These are phyloP conservation scores for Termitomyces sp. DNA, from an alignment of 768 basidiomycete species.

Conservation along the genomic window DNA sequence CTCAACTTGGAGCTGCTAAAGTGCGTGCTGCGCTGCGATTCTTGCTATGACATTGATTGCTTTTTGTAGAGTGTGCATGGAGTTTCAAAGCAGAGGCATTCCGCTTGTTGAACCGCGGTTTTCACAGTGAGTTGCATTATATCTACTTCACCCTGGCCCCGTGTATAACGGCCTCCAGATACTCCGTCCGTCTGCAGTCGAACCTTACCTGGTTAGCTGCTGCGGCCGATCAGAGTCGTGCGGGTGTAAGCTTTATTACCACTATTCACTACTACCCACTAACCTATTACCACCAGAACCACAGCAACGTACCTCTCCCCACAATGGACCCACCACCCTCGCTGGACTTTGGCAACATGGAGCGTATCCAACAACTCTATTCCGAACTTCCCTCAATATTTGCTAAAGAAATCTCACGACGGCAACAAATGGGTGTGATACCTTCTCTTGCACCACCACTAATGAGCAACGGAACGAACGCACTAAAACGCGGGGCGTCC, in stretches of 20 bases:
- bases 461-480: background rate
- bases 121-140: slow-evolving; percentile 47
- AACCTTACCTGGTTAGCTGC: slow-evolving; percentile 73
- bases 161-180: slow-evolving; percentile 38
- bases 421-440: slow-evolving; percentile 32
- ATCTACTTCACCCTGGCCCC: background rate
- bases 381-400: slow-evolving; percentile 59
- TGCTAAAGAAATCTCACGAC: slow-evolving; percentile 56
- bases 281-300: slow-evolving; percentile 21
- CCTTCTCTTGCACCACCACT: too few relatives aligned
- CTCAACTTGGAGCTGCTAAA: slow-evolving; percentile 69
- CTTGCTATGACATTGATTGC: background rate
- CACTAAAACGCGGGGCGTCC: slow-evolving; percentile 62
- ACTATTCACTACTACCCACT: too few relatives aligned
- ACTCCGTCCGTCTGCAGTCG: slow-evolving; percentile 58
- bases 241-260: slow-evolving; percentile 37
- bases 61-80: slow-evolving; percentile 52
- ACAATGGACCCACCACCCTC: slow-evolving; percentile 53
- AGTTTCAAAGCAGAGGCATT: slow-evolving; percentile 56
- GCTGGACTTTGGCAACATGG: slow-evolving; percentile 44
- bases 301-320: slow-evolving; percentile 43
- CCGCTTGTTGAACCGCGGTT: slow-evolving; percentile 47
- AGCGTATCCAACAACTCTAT: slow-evolving; percentile 68
- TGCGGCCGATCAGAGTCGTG: slow-evolving; percentile 56
- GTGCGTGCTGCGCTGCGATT: slow-evolving; percentile 36